Conservation (phyloP, 2,329 filamentous ascomycete genomes). For the Reticulascus tulasneorum region DNA sequence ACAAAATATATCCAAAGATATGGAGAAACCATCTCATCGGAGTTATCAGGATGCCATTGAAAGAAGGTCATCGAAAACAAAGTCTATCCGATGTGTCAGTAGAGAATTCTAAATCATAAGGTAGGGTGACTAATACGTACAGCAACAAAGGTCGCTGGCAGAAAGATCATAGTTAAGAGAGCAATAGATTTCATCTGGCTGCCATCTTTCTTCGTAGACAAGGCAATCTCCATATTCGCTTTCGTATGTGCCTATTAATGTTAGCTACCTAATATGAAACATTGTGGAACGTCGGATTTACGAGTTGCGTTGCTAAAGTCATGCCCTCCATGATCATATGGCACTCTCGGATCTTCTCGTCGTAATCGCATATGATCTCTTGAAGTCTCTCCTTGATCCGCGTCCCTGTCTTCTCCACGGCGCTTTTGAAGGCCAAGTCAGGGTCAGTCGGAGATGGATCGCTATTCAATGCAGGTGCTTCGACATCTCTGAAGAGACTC, state of each 20-base stretch:
- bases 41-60: background rate
- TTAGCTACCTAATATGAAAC: too few relatives aligned
- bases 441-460: too few relatives aligned
- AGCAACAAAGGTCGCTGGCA: slow-evolving; percentile 2
- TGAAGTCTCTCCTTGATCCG: slow-evolving; percentile 10
- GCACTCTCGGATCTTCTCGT: slow-evolving; percentile 11
- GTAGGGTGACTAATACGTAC: background rate
- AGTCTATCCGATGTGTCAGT: background rate
- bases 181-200: slow-evolving; percentile 3
- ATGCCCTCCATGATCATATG: slow-evolving; percentile 15
- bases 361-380: slow-evolving; percentile 13
- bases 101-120: too few relatives aligned
- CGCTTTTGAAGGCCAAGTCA: too few relatives aligned
- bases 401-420: too few relatives aligned
- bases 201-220: background rate
- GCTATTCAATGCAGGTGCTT: too few relatives aligned
- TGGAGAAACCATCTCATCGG: background rate
- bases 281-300: too few relatives aligned
- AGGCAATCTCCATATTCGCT: background rate
- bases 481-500: background rate
- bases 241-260: background rate
- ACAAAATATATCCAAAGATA: background rate
- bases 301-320: slow-evolving; percentile 13
- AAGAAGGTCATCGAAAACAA: background rate
- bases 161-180: slow-evolving; percentile 3